Conservation (phyloP, 129 eudicot genomes). For the Centella asiatica region DNA sequence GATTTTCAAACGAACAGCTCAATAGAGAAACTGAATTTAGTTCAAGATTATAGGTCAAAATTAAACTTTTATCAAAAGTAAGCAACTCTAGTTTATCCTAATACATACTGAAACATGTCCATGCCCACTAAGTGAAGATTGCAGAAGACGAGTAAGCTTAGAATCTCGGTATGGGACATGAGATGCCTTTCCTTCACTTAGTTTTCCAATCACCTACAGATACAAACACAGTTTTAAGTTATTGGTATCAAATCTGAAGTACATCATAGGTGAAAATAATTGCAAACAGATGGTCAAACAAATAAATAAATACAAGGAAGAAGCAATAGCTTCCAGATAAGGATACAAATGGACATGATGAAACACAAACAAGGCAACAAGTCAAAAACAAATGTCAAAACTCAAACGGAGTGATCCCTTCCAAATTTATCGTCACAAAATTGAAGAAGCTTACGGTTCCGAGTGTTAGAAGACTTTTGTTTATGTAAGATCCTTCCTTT, state of each 20-base stretch:
- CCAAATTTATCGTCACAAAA: not conserved
- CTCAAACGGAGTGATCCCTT: not conserved
- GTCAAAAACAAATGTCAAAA: not conserved
- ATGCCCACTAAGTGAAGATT: conserved; percentile 92
- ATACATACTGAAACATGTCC: conserved; percentile 95
- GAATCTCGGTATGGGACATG: conserved; percentile 98
- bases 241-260: too few species aligned
- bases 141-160: conserved; percentile 91
- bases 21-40: not conserved
- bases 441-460: conserved; percentile 71
- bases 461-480: conserved; percentile 94
- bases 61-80: not conserved
- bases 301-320: conserved; percentile 5
- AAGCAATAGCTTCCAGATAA: conserved; percentile 3
- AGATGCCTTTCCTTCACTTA: conserved; percentile 95
- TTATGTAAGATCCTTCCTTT: conserved; percentile 98
- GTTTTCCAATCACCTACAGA: conserved; percentile 81
- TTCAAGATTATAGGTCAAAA: not conserved
- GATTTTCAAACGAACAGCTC: too few species aligned
- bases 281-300: conserved; percentile 17
- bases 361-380: conserved; percentile 1
- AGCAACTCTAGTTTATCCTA: conserved; percentile 2
- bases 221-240: too few species aligned
- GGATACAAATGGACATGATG: conserved; percentile 1
- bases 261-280: too few species aligned